phyloP scores from a whole-genome alignment of 176 grass and related monocot genomes.

The Paspalum vaginatum region DNA sequence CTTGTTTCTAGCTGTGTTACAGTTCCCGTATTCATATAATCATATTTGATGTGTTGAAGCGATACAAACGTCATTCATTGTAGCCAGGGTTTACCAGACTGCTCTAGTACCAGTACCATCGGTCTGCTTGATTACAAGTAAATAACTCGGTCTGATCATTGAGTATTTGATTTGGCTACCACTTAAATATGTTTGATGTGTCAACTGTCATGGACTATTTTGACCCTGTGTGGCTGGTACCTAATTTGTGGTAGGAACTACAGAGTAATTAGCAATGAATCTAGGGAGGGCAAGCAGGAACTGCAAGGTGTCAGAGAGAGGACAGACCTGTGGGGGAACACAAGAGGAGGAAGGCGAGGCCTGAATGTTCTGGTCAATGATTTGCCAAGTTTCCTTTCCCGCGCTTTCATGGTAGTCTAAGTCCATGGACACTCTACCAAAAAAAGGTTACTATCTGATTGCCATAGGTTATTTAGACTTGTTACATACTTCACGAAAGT shows the following conservation, averaged over 20 bases:
- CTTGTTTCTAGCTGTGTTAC: not conserved
- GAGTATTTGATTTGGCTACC: conserved; percentile 1
- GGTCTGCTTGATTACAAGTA: conserved; percentile 12
- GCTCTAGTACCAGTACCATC: not conserved
- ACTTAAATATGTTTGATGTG: not conserved
- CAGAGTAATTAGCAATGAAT: not conserved
- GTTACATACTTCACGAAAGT: not conserved
- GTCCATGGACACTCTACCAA: not conserved
- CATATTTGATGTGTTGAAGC: not conserved
- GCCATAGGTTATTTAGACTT: not conserved
- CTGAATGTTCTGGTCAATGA: not conserved
- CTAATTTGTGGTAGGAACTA: not conserved
- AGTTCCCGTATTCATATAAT: not conserved
- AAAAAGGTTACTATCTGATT: not conserved
- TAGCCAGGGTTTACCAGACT: not conserved
- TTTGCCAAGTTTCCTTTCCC: not conserved
- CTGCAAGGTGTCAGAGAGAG: too few relatives aligned
- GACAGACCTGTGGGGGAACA: not conserved
- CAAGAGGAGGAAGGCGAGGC: not conserved
- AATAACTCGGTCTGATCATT: not conserved
- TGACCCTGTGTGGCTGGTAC: not conserved
- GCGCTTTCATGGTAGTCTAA: not conserved
- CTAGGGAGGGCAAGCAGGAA: not conserved
- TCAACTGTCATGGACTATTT: not conserved
- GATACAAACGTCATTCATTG: not conserved